These are phyloP conservation scores for Metschnikowia henanensis DNA, from an alignment of 805 yeast genomes.

Conservation along the genomic window DNA sequence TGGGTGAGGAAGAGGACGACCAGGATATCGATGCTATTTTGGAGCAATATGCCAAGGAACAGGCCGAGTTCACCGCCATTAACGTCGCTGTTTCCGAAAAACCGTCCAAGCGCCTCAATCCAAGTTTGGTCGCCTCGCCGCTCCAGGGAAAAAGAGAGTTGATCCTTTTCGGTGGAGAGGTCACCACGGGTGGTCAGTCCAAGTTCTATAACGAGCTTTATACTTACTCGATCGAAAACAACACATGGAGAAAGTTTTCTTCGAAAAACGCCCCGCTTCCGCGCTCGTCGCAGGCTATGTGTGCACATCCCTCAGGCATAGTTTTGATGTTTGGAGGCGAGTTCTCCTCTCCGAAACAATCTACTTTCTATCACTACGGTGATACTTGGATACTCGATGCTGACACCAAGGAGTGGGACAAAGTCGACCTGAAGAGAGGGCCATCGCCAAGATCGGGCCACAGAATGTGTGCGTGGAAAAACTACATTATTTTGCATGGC, in stretches of 20 bases:
- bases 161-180: conserved; percentile 89
- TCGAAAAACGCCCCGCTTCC: conserved; percentile 92
- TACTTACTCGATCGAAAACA: conserved; percentile 72
- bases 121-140: conserved; percentile 75
- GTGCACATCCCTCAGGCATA: conserved; percentile 88
- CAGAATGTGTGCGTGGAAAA: conserved; percentile 89
- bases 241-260: conserved; percentile 74
- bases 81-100: conserved; percentile 53
- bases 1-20: conserved; percentile 81
- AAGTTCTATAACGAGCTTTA: conserved; percentile 80
- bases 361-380: conserved; percentile 93
- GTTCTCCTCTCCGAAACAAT: conserved; percentile 93
- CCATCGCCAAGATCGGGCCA: conserved; percentile 94
- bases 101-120: conserved; percentile 72
- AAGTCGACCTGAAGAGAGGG: conserved; percentile 69
- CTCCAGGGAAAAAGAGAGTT: conserved; percentile 74
- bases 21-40: conserved; percentile 83
- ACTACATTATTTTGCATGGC: conserved; percentile 80
- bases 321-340: conserved; percentile 93
- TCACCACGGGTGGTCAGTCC: conserved; percentile 49
- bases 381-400: conserved; percentile 95
- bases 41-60: conserved; percentile 75
- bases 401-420: conserved; percentile 84
- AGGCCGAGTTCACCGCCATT: conserved; percentile 73
- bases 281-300: conserved; percentile 90